phyloP scores from a whole-genome alignment of 441 rosid genomes.

The Mallotus repandus region DNA sequence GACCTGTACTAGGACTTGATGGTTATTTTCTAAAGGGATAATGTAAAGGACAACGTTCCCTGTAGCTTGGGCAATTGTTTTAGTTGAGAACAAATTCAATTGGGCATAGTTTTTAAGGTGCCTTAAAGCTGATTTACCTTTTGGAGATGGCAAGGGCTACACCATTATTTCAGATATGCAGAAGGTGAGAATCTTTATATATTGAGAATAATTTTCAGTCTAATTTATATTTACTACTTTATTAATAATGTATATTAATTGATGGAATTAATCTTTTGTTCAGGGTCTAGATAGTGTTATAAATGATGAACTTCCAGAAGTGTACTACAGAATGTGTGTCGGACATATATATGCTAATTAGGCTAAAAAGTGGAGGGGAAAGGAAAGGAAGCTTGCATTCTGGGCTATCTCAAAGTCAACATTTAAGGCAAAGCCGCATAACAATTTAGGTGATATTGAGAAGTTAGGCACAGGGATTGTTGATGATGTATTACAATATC shows the following conservation, averaged over 20 bases:
- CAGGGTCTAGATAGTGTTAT: neutral
- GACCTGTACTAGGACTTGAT: neutral
- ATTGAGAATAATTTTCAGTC: too few species aligned
- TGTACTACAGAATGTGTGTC: neutral
- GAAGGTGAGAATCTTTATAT: neutral
- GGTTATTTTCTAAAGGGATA: neutral
- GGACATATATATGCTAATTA: neutral
- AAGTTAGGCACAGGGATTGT: neutral
- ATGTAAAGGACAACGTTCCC: neutral
- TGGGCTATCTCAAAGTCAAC: neutral
- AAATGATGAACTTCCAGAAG: neutral
- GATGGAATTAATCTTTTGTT: too few species aligned
- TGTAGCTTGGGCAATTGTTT: neutral
- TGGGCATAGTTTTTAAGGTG: neutral
- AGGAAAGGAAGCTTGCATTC: neutral
- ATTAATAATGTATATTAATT: too few species aligned
- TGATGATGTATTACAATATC: neutral
- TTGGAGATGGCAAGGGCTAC: neutral
- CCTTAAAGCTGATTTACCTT: neutral
- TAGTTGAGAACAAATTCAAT: neutral
- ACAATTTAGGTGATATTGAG: neutral
- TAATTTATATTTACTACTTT: too few species aligned
- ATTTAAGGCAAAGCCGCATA: neutral
- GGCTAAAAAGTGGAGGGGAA: neutral
- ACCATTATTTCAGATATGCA: neutral